phyloP scores from a whole-genome alignment of 2,329 filamentous ascomycete genomes.

The Phaeosphaeria sp. region DNA sequence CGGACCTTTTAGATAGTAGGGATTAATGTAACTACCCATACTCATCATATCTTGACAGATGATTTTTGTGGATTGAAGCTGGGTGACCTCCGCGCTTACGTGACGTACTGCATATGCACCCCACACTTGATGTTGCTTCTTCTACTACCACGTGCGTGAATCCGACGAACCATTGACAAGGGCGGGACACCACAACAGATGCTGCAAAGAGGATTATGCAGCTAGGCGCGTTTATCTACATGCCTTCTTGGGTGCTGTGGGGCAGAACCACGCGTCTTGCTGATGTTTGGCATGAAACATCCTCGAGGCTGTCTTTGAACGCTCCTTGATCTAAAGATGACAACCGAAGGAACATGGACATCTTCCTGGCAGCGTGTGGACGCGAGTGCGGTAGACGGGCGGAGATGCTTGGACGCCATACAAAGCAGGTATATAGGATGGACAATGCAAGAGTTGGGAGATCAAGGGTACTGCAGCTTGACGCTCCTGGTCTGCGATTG shows the following conservation, averaged over 20 bases:
- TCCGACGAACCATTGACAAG: conserved; percentile 18
- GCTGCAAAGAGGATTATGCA: background rate
- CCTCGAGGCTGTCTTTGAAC: background rate
- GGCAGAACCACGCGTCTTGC: conserved; percentile 2
- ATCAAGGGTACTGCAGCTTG: conserved; percentile 19
- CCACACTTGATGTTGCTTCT: conserved; percentile 15
- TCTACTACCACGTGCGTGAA: conserved; percentile 19
- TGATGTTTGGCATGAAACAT: background rate
- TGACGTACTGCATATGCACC: conserved; percentile 8
- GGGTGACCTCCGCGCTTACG: conserved; percentile 4
- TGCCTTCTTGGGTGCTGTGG: conserved; percentile 4
- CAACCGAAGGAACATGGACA: background rate
- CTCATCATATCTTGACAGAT: background rate
- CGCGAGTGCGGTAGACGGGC: background rate
- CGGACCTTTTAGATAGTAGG: background rate
- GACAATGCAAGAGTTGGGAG: conserved; percentile 9
- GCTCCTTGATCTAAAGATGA: background rate
- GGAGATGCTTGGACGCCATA: conserved; percentile 5
- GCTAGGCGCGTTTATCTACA: background rate
- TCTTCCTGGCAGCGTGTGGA: conserved; percentile 8
- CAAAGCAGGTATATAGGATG: conserved; percentile 3
- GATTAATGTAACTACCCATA: background rate
- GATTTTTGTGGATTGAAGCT: background rate
- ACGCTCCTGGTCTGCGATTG: conserved; percentile 11
- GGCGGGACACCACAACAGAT: conserved; percentile 19